Conservation (phyloP, 495 filamentous ascomycete genomes). For the Penicillium macrosclerotiorum region DNA sequence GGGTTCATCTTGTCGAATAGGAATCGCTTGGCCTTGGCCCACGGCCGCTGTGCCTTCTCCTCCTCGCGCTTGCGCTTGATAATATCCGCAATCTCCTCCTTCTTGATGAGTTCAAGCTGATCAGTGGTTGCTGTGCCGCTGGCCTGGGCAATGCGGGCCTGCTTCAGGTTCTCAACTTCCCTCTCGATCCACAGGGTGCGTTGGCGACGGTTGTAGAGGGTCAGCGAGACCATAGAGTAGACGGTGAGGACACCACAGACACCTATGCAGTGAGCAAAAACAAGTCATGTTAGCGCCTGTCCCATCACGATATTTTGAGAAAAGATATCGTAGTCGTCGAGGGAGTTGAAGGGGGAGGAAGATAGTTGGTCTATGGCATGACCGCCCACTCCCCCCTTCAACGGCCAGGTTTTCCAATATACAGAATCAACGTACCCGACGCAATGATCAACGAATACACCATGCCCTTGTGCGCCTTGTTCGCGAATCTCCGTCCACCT, state of each 20-base stretch:
- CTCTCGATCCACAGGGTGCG: conserved; percentile 63
- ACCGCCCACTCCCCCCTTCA: background rate
- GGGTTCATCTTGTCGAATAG: conserved; percentile 48
- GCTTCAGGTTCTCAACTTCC: conserved; percentile 57
- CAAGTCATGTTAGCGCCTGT: background rate
- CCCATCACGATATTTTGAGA: too few species aligned
- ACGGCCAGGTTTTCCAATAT: background rate
- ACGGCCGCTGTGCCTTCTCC: conserved; percentile 42
- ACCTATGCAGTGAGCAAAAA: conserved; percentile 48
- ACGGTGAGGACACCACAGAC: conserved; percentile 70
- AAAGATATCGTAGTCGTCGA: too few species aligned
- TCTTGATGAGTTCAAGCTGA: conserved; percentile 52
- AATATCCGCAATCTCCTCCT: conserved; percentile 55
- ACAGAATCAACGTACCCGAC: conserved; percentile 59
- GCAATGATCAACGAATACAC: conserved; percentile 72
- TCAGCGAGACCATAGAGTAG: conserved; percentile 83
- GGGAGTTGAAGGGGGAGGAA: too few species aligned
- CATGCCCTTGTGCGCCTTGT: conserved; percentile 77
- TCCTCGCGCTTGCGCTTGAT: conserved; percentile 43
- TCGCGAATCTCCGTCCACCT: conserved; percentile 69
- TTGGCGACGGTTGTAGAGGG: conserved; percentile 77
- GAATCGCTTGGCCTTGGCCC: conserved; percentile 43
- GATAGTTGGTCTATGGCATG: background rate
- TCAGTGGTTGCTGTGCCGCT: conserved; percentile 58
- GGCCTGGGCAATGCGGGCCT: conserved; percentile 60